Evolutionary conservation across 768 basidiomycete species (phyloP), one percentile per base, ranked within the genome.

Genomic region (Dictyophora rubrovolvata): DNA sequence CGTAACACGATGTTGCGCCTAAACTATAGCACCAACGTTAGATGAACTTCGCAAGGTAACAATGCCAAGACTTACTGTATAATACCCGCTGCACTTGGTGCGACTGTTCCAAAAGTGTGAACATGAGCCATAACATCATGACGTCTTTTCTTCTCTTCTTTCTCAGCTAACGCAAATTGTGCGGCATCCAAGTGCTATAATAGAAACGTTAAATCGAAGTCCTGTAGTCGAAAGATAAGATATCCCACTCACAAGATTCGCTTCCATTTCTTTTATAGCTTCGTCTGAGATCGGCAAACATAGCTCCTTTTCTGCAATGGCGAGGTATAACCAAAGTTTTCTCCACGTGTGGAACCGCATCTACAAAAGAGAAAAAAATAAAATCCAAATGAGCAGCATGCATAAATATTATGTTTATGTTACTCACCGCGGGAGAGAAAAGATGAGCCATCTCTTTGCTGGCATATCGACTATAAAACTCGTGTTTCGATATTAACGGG

Each of bases 71-170:
- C 82, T 61, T 64, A 90, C 89, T 97, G 94, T 64, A 97, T 96
- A 67, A 97, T 95, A 17, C 93, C 91, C 16, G 93, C 93, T 22
- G 94, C 94, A 35, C 90, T 89, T 9, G 94, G 94, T 0, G 94
- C 94, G 55, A 94, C 87, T 49, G 79, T 80, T 5, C 94, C 94
- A 69, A 97, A 99, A 3, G 94, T 96, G 73, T 98, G 93, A 48
- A 99, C 96, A 68, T 99, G 96, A 0, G 96, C 96, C 96, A 99
- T 99, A 48, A 99, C 96, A 72, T 99, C 96, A 74, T 99, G 96
- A 12, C 96, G 80, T 22, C 96, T 76, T 73, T 93, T 96, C 77
- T 96, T 98, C 74, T 99, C 96, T 71, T 99, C 96, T 57, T 80
- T 75, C 0, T 93, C 94, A 1, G 96, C 96, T 55, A 89, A 78